A percentile compares a stretch with the other conserved stretches of the same genome.
These are phyloP conservation scores for Fusarium haematococcum DNA, from an alignment of 2,329 filamentous ascomycete genomes.

Conservation along the genomic window DNA sequence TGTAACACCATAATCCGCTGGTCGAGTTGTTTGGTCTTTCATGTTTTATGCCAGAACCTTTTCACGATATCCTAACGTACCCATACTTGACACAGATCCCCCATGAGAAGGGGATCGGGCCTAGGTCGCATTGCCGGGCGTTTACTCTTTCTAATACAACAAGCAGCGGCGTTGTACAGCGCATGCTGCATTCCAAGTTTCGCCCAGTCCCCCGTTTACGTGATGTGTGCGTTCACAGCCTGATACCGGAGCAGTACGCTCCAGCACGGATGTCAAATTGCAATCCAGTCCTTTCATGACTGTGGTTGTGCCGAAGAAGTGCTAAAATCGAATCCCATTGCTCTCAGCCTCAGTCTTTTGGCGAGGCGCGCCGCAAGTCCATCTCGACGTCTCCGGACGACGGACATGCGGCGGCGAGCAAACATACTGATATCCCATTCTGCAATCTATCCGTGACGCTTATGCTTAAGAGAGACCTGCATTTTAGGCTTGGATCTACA, in stretches of 20 bases:
- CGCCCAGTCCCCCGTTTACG: slow-evolving; percentile 17
- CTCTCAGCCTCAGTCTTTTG: slow-evolving; percentile 45
- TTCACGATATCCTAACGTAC: slow-evolving; percentile 47
- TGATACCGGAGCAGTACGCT: background rate
- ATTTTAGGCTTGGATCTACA: background rate
- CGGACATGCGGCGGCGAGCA: slow-evolving; percentile 45
- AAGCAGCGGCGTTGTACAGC: slow-evolving; percentile 32
- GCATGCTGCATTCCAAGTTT: slow-evolving; percentile 31
- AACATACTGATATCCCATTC: slow-evolving; percentile 32
- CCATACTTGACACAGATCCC: slow-evolving; percentile 36
- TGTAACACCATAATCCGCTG: slow-evolving; percentile 43
- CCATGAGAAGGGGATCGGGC: slow-evolving; percentile 17
- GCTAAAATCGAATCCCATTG: slow-evolving; percentile 76
- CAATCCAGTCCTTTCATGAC: slow-evolving; percentile 87
- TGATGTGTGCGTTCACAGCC: background rate
- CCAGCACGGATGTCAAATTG: slow-evolving; percentile 99
- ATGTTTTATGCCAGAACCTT: slow-evolving; percentile 30
- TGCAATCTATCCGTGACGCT: slow-evolving; percentile 18
- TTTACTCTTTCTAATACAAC: slow-evolving; percentile 45
- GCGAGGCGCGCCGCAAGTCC: slow-evolving; percentile 42
- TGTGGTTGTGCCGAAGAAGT: slow-evolving; percentile 99
- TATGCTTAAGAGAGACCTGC: slow-evolving; percentile 10
- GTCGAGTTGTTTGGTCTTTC: slow-evolving; percentile 32
- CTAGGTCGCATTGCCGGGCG: slow-evolving; percentile 24
- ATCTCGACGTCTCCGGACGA: slow-evolving; percentile 20